phyloP scores from a whole-genome alignment of 371 early-diverging fungal genomes.

The Parasitella parasitica region DNA sequence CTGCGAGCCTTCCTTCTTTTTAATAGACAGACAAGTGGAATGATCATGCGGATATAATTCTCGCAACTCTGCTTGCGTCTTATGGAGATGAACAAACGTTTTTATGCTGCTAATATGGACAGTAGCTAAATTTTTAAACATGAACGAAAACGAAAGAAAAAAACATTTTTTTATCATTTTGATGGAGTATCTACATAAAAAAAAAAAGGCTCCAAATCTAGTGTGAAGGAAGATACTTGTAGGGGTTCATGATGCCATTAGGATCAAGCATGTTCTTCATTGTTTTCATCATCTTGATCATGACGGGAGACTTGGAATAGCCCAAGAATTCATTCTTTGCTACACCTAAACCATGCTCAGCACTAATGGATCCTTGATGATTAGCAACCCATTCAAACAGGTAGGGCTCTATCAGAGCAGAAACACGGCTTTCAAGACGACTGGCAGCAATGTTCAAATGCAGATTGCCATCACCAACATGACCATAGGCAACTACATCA shows the following conservation, averaged over 20 bases:
- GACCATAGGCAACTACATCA: conserved; percentile 90
- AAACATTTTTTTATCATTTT: neutral
- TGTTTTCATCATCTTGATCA: conserved; percentile 73
- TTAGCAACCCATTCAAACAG: conserved; percentile 86
- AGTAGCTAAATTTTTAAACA: neutral
- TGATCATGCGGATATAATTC: neutral
- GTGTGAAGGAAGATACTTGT: conserved; percentile 45
- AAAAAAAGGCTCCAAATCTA: neutral
- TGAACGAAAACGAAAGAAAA: neutral
- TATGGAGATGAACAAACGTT: neutral
- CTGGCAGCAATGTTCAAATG: conserved; percentile 90
- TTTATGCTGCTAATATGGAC: neutral
- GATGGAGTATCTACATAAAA: neutral
- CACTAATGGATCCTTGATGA: conserved; percentile 78
- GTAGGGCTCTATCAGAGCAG: conserved; percentile 85
- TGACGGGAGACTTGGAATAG: conserved; percentile 63
- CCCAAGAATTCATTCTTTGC: conserved; percentile 70
- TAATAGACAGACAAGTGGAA: neutral
- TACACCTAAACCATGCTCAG: conserved; percentile 76
- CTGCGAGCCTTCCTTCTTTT: neutral
- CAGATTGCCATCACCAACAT: conserved; percentile 85
- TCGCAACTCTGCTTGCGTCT: neutral
- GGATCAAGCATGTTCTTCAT: conserved; percentile 82
- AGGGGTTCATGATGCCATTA: conserved; percentile 85
- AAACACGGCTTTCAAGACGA: conserved; percentile 55